Conservation (phyloP, 805 yeast genomes). For the Tetrapisispora fleetii region DNA sequence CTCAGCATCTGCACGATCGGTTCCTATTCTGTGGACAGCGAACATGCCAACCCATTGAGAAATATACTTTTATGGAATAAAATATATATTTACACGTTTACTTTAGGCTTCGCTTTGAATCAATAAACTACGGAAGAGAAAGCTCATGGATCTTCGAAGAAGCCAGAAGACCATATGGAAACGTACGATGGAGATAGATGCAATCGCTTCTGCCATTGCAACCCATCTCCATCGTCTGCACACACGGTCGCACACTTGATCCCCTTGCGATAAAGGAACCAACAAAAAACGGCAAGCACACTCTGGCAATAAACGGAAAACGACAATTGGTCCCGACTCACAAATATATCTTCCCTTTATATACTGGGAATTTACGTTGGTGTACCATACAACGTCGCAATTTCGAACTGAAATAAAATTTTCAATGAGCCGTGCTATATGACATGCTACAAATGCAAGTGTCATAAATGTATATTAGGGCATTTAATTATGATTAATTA, state of each 20-base stretch:
- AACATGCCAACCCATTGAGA: conserved; percentile 15
- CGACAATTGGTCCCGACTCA: too few relatives aligned
- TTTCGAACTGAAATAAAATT: not conserved
- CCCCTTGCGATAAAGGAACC: too few relatives aligned
- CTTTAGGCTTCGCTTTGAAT: conserved; percentile 41
- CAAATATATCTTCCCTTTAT: too few relatives aligned
- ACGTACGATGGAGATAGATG: not conserved
- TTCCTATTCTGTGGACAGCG: not conserved
- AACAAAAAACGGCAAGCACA: too few relatives aligned
- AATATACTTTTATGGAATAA: not conserved
- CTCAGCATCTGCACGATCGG: conserved; percentile 3
- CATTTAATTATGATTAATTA: not conserved
- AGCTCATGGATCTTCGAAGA: conserved; percentile 39
- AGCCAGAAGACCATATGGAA: conserved; percentile 19
- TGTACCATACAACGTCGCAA: too few relatives aligned
- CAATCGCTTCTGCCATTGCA: not conserved
- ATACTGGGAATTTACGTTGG: too few relatives aligned
- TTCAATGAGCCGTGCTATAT: not conserved
- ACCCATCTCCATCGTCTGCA: not conserved
- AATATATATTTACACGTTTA: conserved; percentile 8
- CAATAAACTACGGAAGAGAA: conserved; percentile 30
- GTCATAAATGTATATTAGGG: not conserved
- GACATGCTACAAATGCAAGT: not conserved
- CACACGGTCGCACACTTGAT: too few relatives aligned
- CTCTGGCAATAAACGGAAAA: too few relatives aligned